Percentiles rank a stretch among this genome's conserved stretches.
Evolutionary conservation across 2,329 filamentous ascomycete species (phyloP).

Genomic region (Lecanicillium sp.): DNA sequence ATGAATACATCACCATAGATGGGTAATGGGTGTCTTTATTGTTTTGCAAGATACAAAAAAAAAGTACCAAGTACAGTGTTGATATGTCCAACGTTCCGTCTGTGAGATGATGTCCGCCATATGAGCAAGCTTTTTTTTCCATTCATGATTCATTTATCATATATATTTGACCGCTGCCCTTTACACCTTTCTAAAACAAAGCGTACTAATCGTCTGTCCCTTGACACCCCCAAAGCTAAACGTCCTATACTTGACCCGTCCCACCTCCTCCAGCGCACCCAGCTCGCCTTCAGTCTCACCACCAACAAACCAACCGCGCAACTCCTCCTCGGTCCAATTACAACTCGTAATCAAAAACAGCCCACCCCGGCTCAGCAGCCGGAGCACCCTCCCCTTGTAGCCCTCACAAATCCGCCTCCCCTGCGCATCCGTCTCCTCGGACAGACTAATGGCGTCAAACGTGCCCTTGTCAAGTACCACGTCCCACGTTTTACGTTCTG

Average conservation of each 20-base stretch:
- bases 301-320: conserved; percentile 67
- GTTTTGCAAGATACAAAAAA: conserved; percentile 1
- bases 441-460: conserved; percentile 89
- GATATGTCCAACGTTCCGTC: too few relatives aligned
- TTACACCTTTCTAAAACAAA: conserved; percentile 61
- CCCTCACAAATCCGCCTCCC: conserved; percentile 62
- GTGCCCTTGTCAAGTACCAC: conserved; percentile 97
- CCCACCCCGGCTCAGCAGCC: conserved; percentile 62
- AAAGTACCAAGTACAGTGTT: conserved; percentile 11
- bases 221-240: conserved; percentile 87
- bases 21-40: conserved; percentile 20
- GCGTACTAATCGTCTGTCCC: conserved; percentile 80
- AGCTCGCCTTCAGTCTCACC: conserved; percentile 18
- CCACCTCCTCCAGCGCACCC: conserved; percentile 50
- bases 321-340: conserved; percentile 93
- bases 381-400: conserved; percentile 63
- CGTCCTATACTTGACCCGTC: conserved; percentile 69
- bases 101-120: too few relatives aligned
- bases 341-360: conserved; percentile 86
- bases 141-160: too few relatives aligned
- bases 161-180: not conserved
- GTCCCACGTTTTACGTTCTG: conserved; percentile 55
- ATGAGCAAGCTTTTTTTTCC: too few relatives aligned
- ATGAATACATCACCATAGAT: conserved; percentile 61
- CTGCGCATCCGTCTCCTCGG: conserved; percentile 41